Evolutionary conservation across 73 alveolate genomes (phyloP), one percentile per base, ranked within the genome.

Genomic region (Tetrahymena malaccensis): DNA sequence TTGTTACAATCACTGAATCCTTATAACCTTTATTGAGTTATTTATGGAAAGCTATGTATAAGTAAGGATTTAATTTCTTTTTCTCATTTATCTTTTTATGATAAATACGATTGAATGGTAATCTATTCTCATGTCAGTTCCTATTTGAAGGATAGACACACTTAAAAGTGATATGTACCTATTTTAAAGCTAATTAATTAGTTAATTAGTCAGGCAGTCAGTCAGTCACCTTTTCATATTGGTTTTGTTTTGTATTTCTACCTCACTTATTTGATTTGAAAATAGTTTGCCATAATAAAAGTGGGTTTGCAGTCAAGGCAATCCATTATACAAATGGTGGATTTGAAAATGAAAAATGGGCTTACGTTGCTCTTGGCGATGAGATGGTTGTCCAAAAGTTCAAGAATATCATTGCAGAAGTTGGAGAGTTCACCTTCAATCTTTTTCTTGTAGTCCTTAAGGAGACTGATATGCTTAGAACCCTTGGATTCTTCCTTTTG

Each of bases 401-500:
- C 96, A 13, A 96, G 55, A 35, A 98, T 95, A 55, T 96, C 97
- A 40, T 96, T 55, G 56, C 98, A 98, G 93, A 83, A 58, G 96
- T 96, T 95, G 50, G 94, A 85, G 84, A 97, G 94, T 93, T 98
- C 99, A 70, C 96, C 97, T 93, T 96, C 98, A 85, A 98, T 95
- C 96, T 96, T 89, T 35, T 96, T 97, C 96, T 89, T 96, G 94
- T 98, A 97, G 93, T 38, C 97, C 89, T 70, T 94, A 40, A 96
- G 94, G 85, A 94, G 85, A 34, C 50, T 85, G 55, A 96, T 85
- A 93, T 96, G 94, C 94, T 93, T 95, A 37, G 94, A 95, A 94
- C 57, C 96, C 85, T 97, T 96, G 58, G 96, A 94, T 97, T 95
- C 97, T 95, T 97, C 98, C 95, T 97, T 97, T 94, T 96, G 96